Percentiles rank a stretch among this genome's conserved stretches.
These are phyloP conservation scores for Naganishia friedmannii DNA, from an alignment of 768 basidiomycete genomes.

Conservation along the genomic window DNA sequence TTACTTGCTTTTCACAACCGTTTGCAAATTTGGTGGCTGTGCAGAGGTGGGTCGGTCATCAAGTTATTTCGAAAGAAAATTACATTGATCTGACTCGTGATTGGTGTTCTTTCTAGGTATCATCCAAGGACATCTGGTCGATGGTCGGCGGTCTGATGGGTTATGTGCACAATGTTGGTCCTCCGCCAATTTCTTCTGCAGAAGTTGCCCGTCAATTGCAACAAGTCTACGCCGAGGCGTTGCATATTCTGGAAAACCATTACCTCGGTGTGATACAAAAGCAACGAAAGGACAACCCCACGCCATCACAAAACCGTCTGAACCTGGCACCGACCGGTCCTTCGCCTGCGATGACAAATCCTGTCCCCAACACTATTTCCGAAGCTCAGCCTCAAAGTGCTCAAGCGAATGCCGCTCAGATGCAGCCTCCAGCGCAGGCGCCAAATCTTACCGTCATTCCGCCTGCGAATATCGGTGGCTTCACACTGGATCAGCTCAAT, in stretches of 20 bases:
- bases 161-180: constrained; percentile 19
- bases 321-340: not conserved
- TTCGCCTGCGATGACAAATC: not conserved
- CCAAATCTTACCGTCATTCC: not conserved
- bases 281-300: constrained; percentile 8
- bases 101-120: not conserved
- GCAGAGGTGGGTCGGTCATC: constrained; percentile 17
- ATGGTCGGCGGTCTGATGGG: constrained; percentile 28
- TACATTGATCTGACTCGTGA: not conserved
- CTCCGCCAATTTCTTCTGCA: constrained; percentile 27
- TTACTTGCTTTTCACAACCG: constrained; percentile 22
- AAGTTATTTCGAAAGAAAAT: no score
- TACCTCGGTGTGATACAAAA: constrained; percentile 18
- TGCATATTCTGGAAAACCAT: constrained; percentile 6
- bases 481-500: constrained; percentile 21
- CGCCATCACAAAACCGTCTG: not conserved
- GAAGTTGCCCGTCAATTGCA: constrained; percentile 27
- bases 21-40: constrained; percentile 27
- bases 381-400: not conserved
- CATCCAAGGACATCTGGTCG: constrained; percentile 29
- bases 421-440: not conserved
- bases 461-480: constrained; percentile 15
- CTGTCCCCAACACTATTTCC: not conserved
- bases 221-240: constrained; percentile 19
- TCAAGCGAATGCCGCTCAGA: not conserved